Base-by-base conservation (phyloP, 192 early-diverging fungal genomes). In the Umbelopsis vinacea region DNA sequence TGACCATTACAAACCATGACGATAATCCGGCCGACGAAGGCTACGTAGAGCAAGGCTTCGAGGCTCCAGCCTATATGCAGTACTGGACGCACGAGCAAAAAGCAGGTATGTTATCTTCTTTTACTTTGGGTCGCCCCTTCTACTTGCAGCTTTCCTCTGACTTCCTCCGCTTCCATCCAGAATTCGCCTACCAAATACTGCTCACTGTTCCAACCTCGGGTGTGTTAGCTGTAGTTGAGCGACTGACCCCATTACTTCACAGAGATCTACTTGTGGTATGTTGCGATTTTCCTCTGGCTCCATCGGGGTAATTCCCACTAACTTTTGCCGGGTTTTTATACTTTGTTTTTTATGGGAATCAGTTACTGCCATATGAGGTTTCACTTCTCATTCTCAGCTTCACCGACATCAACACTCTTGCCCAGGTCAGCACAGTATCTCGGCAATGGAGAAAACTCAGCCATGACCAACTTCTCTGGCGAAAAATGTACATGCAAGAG, bases 391-490 rank as follows among this genome's bases (percentile, higher is more conserved):
- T 92, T 35, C 78, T 92, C 15, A 74, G 81, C 5, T 85, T 83
- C 53, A 48, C 84, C 14, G 86, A 87, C 68, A 74, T 78, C 43
- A 66, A 60, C 24, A 83, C 92, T 1, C 52, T 91, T 23, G 72
- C 72, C 23, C 73, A 77, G 11, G 80, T 81, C 8, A 76, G 76
- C 37, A 69, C 73, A 38, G 89, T 92, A 21, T 92, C 89, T 3
- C 76, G 76, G 35, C 68, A 82, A 71, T 92, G 90, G 91, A 79
- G 77, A 33, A 74, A 75, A 71, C 71, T 88, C n/a, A 85, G 85
- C 12, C 73, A 74, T 17, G 92, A 94, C 72, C 86, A 88, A 67
- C 54, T 69, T 7, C 52, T 92, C 2, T 94, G 92, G 92, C 77
- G 84, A 48, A 69, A 74, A 17, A 71, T 91, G 14, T 93, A 68